Base-by-base conservation (phyloP, 257 asterid species). In the Nicotiana noctiflora region DNA sequence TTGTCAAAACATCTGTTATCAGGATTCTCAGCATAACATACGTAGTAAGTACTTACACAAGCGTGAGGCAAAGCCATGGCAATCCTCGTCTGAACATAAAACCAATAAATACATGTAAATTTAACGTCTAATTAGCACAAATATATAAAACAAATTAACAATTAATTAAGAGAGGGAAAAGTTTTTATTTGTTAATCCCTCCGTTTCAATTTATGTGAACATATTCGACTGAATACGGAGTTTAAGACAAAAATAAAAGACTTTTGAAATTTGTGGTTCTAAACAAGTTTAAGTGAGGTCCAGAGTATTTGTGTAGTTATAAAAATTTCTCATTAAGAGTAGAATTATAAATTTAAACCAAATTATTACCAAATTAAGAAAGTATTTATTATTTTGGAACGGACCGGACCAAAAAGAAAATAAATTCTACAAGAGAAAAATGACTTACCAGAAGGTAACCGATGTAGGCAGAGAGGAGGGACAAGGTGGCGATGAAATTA, bases 1-100 rank as follows among this genome's bases (percentile, higher is more conserved):
- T 81, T 34, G 53, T 96, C 98, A 51, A 92, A 96, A 15, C 90
- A 60, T 85, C 95, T 84, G 84, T 81, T 91, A 13, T 90, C 92
- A 0, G 99, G 98, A 83, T 92, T 94, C 90, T 96, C 99, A 0
- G 98, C 99, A 19, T 91, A 96, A 87, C 98, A 96, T 0, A 94
- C 99, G 78, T 94, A 96, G 92, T 92, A 96, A 84, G 97, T 92
- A 74, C 97, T 84, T 77, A 96, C 97, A 83, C 99, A 92, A 9
- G 98, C 98, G 6, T 96, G 99, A 53, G 98, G 99, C 86, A 96
- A 49, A 56, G 98, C 98, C 99, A 96, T 96, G 7, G 98, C 98
- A 80, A 96, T 96, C 91, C 98, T 90, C 51, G 98, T 96, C 98
- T 96, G 94, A 76, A 27, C 84, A 17, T 6, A 83, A 27, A 61